phyloP scores from a whole-genome alignment of 2,329 filamentous ascomycete species.

The Tolypocladium capitatum region DNA sequence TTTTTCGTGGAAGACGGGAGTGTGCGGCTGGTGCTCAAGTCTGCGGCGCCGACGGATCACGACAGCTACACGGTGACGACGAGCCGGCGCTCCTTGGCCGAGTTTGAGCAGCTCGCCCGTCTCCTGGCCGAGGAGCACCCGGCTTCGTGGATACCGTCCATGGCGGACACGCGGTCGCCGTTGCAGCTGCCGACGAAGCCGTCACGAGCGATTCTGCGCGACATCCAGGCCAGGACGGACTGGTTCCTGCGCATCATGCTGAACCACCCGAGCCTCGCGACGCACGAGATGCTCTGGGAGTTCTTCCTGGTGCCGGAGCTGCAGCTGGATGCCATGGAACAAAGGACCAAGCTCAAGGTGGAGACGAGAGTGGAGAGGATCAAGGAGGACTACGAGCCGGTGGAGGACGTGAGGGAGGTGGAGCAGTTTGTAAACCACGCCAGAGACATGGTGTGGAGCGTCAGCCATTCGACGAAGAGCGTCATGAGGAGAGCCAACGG shows the following conservation, averaged over 20 bases:
- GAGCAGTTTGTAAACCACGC: constrained; percentile 89
- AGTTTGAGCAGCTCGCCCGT: constrained; percentile 82
- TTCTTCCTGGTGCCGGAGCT: constrained; percentile 96
- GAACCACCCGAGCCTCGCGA: constrained; percentile 80
- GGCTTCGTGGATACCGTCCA: constrained; percentile 81
- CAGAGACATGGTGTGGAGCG: constrained; percentile 72
- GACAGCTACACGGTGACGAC: constrained; percentile 89
- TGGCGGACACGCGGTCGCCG: constrained; percentile 67
- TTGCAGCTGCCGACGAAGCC: constrained; percentile 91
- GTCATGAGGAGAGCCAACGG: constrained; percentile 69
- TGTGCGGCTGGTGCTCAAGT: constrained; percentile 86
- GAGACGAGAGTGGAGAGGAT: constrained; percentile 73
- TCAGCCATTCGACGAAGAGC: constrained; percentile 72
- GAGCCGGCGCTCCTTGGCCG: constrained; percentile 70
- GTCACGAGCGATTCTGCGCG: constrained; percentile 71
- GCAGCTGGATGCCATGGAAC: constrained; percentile 77
- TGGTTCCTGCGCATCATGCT: constrained; percentile 79
- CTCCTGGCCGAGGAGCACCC: constrained; percentile 82
- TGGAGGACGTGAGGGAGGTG: constrained; percentile 74
- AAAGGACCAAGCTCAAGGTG: constrained; percentile 77
- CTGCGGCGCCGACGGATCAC: constrained; percentile 69
- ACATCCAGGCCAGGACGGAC: constrained; percentile 77
- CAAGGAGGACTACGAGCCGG: constrained; percentile 74
- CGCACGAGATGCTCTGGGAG: constrained; percentile 96
- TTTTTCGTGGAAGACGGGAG: constrained; percentile 97